A percentile compares a stretch with the other conserved stretches of the same genome.
These are phyloP conservation scores for Selaginella tamariscina DNA, from an alignment of 75 land plant species.

Conservation along the genomic window DNA sequence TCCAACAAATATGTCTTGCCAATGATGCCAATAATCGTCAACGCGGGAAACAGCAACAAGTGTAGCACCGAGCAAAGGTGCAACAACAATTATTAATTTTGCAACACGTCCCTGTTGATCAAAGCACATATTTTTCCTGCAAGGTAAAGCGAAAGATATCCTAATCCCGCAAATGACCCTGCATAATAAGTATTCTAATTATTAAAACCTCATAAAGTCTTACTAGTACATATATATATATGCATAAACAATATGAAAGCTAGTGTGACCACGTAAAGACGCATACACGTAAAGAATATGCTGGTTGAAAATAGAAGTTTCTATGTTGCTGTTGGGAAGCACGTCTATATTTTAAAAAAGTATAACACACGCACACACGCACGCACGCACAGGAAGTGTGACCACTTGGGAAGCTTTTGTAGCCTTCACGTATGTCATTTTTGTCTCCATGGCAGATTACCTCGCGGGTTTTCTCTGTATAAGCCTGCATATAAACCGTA, in stretches of 20 bases:
- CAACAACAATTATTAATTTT: conserved; percentile 51
- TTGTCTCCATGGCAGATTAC: conserved; percentile 50
- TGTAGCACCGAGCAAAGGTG: conserved; percentile 53
- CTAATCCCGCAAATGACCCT: conserved; percentile 89
- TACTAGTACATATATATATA: too few species aligned
- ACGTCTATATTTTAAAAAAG: background rate
- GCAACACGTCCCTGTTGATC: conserved; percentile 64
- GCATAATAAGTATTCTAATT: too few species aligned
- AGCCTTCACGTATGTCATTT: conserved; percentile 66
- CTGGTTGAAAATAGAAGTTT: too few species aligned
- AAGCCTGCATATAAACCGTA: conserved; percentile 29
- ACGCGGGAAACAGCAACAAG: conserved; percentile 73
- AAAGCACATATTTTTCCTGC: conserved; percentile 71
- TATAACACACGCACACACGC: background rate
- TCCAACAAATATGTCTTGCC: conserved; percentile 80
- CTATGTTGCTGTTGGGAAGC: conserved; percentile 30
- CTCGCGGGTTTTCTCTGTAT: conserved; percentile 28
- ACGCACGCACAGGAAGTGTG: conserved; percentile 41
- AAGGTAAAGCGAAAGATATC: conserved; percentile 55
- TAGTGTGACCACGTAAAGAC: too few species aligned
- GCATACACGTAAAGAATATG: too few species aligned
- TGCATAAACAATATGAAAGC: too few species aligned
- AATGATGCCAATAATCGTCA: conserved; percentile 89
- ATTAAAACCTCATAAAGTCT: too few species aligned
- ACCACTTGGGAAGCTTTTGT: conserved; percentile 79